These are phyloP conservation scores for Sporisorium sorghi DNA, from an alignment of 1,284 basidiomycete species.

Conservation along the genomic window DNA sequence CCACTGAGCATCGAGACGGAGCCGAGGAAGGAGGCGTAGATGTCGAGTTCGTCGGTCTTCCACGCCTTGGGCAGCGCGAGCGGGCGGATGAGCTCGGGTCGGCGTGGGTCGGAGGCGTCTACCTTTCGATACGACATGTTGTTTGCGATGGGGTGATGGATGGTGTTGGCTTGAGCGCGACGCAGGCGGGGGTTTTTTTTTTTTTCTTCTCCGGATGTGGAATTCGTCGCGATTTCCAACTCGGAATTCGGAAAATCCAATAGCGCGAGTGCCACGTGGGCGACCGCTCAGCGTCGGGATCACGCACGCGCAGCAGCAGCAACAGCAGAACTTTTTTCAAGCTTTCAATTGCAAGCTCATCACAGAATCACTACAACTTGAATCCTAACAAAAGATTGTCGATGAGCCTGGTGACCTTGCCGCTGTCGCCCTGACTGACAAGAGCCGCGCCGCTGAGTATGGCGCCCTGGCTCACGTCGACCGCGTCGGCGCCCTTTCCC, in stretches of 20 bases:
- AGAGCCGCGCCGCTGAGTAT: slow-evolving; percentile 89
- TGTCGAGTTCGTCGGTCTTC: slow-evolving; percentile 38
- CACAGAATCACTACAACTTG: slow-evolving; percentile 19
- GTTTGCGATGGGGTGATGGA: not conserved
- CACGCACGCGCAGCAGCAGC: too few species aligned
- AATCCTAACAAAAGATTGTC: slow-evolving; percentile 87
- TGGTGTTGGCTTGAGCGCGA: slow-evolving; percentile 10
- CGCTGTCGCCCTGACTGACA: slow-evolving; percentile 71
- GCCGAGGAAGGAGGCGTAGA: slow-evolving; percentile 42
- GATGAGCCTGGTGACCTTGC: slow-evolving; percentile 85
- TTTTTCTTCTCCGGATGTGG: slow-evolving; percentile 8
- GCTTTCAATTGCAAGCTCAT: too few species aligned
- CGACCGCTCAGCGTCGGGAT: too few species aligned
- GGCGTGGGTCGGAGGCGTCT: slow-evolving; percentile 37
- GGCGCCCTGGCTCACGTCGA: slow-evolving; percentile 72
- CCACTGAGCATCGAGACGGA: slow-evolving; percentile 42
- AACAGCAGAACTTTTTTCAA: too few species aligned
- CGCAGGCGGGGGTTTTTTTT: too few species aligned
- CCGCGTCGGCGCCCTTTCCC: slow-evolving; percentile 56
- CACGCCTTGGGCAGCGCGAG: slow-evolving; percentile 33
- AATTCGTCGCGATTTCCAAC: not conserved
- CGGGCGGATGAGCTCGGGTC: slow-evolving; percentile 27
- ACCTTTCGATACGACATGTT: slow-evolving; percentile 42
- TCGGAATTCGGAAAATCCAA: slow-evolving; percentile 16
- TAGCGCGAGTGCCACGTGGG: slow-evolving; percentile 20